Percentiles rank a stretch among this genome's conserved stretches.
These are phyloP conservation scores for Abrus pulchellus DNA, from an alignment of 306 rosid species.

Conservation along the genomic window DNA sequence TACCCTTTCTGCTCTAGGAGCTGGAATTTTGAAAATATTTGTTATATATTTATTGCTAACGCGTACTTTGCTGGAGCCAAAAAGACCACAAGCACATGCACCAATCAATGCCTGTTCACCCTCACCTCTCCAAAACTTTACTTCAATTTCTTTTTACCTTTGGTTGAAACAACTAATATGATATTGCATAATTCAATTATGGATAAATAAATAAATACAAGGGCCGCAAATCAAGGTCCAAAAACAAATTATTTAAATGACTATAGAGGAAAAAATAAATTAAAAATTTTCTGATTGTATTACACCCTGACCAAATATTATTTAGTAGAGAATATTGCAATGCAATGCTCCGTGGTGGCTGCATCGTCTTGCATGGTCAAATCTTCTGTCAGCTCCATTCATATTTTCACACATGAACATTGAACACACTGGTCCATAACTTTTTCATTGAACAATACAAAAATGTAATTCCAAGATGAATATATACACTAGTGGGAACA, in stretches of 20 bases:
- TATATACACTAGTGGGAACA: slow-evolving; percentile 61
- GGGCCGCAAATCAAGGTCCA: slow-evolving; percentile 22
- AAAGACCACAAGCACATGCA: slow-evolving; percentile 62
- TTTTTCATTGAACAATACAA: slow-evolving; percentile 41
- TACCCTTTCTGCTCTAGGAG: slow-evolving; percentile 39
- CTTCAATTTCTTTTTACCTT: slow-evolving; percentile 8
- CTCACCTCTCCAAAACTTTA: slow-evolving; percentile 46
- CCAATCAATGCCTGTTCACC: slow-evolving; percentile 61
- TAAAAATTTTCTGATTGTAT: slow-evolving; percentile 14
- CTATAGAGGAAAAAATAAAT: background rate
- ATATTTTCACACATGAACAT: slow-evolving; percentile 9
- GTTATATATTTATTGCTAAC: slow-evolving; percentile 41
- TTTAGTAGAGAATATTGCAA: background rate
- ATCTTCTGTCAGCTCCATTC: slow-evolving; percentile 24
- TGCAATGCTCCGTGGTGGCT: background rate
- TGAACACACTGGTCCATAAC: slow-evolving; percentile 34
- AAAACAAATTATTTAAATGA: slow-evolving; percentile 23
- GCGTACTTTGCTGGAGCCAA: slow-evolving; percentile 50
- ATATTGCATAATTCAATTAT: background rate
- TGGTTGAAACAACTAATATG: slow-evolving; percentile 8
- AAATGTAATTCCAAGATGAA: slow-evolving; percentile 56
- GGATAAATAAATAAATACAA: background rate
- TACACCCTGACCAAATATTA: background rate
- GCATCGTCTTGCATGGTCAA: slow-evolving; percentile 39
- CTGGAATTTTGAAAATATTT: slow-evolving; percentile 26